A percentile compares a stretch with the other conserved stretches of the same genome.
Evolutionary conservation across 257 asterid genomes (phyloP).

Genomic region (Thymus mandschuricus): DNA sequence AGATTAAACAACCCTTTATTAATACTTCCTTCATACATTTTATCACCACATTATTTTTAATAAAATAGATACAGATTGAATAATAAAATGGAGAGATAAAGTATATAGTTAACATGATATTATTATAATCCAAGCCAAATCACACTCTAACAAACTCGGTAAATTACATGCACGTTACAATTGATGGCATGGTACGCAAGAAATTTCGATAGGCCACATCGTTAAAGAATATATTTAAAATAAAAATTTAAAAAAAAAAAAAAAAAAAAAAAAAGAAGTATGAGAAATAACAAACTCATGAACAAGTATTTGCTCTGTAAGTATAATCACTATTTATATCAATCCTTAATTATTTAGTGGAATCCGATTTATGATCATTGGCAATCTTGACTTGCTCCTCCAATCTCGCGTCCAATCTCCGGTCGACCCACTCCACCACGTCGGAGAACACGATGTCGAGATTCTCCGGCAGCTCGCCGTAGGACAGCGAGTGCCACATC

Average conservation of each 20-base stretch:
- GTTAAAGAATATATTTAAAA: neutral
- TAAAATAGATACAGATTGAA: too few species aligned
- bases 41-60: too few species aligned
- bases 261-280: neutral
- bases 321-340: neutral
- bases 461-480: constrained; percentile 85
- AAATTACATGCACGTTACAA: neutral
- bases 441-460: constrained; percentile 67
- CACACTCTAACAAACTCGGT: neutral
- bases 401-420: constrained; percentile 35
- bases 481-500: constrained; percentile 92
- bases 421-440: constrained; percentile 61
- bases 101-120: too few species aligned
- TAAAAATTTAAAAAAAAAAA: neutral
- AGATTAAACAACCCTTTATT: neutral
- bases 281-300: neutral
- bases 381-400: constrained; percentile 51
- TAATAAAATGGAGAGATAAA: too few species aligned
- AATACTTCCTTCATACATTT: neutral
- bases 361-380: constrained; percentile 35
- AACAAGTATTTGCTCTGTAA: neutral
- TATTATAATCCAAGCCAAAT: neutral
- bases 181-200: neutral
- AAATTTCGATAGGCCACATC: neutral
- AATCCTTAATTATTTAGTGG: neutral